Base-by-base conservation (phyloP, 192 early-diverging fungal species). In the Allomyces arbusculus region DNA sequence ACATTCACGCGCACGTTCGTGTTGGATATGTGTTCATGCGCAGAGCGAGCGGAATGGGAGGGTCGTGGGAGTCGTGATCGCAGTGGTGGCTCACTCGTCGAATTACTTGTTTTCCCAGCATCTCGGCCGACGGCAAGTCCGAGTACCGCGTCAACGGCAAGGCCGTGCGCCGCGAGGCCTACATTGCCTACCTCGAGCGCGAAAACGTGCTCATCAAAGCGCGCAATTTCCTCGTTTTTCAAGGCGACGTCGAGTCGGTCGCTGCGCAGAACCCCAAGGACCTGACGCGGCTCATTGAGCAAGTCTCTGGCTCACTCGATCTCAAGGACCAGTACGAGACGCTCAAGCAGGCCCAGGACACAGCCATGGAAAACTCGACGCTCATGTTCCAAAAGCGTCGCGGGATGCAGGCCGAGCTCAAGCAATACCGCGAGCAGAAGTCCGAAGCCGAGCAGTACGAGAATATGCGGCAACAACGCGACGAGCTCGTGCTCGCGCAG, bases 191-290 rank as follows among this genome's bases (percentile, higher is more conserved):
- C 0, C 76, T 99, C 23, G 91, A 93, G 71, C 69, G 80, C 61
- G 84, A 95, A 74, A 91, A 94, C 66, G 95, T 99, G 64, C 76
- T 97, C 20, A 86, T 96, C 66, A 95, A 91, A 69, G 94, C 94
- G 1, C 80, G 86, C 44, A 99, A 99, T 75, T 99, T 99, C 79
- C 78, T 99, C 62, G 96, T 99, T 4, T 97, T 99, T 70, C 93
- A 97, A 81, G 94, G 94, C 61, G 94, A 99, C 77, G 90, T 99
- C 5, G 96, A 99, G 69, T 84, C 91, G 11, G 86, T 99, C 22
- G 92, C 96, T 14, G 87, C 89, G n/a, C 96, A 97, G 75, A 89
- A 86, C 40, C 87, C 93, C 20, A 91, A 88, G 69, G 93, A 99
- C 63, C 77, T 99, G 64, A 94, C 96, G 3, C 77, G 78, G 23